These are phyloP conservation scores for Omphalotus guepiniiformis DNA, from an alignment of 768 basidiomycete genomes.

Conservation along the genomic window DNA sequence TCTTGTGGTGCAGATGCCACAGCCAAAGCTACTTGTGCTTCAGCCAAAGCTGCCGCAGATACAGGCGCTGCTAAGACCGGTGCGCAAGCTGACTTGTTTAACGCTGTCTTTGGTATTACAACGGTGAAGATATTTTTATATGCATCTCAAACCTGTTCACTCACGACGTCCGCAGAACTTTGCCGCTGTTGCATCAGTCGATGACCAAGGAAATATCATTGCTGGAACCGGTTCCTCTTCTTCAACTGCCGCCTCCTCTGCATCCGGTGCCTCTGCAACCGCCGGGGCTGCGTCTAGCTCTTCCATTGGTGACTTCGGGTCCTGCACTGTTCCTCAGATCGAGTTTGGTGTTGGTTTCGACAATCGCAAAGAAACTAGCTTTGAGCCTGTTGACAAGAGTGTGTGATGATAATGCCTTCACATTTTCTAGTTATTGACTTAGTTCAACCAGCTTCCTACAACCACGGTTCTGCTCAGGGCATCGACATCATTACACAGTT, in stretches of 20 bases:
- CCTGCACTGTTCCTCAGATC: slow-evolving; percentile 52
- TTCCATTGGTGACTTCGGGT: slow-evolving; percentile 44
- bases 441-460: slow-evolving; percentile 32
- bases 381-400: slow-evolving; percentile 48
- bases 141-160: slow-evolving; percentile 8
- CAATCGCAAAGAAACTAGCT: slow-evolving; percentile 52
- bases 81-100: slow-evolving; percentile 53
- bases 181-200: slow-evolving; percentile 20
- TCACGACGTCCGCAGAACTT: slow-evolving; percentile 34
- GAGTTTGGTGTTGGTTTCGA: slow-evolving; percentile 56
- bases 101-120: slow-evolving; percentile 36
- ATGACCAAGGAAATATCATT: slow-evolving; percentile 11
- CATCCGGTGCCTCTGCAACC: slow-evolving; percentile 11
- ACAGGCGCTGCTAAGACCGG: slow-evolving; percentile 42
- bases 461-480: slow-evolving; percentile 52
- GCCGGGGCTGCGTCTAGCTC: slow-evolving; percentile 11
- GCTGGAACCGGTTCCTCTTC: slow-evolving; percentile 14
- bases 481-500: slow-evolving; percentile 51
- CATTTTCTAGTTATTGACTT: background rate
- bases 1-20: slow-evolving; percentile 49
- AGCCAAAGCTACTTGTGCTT: slow-evolving; percentile 45
- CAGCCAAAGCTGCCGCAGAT: slow-evolving; percentile 36
- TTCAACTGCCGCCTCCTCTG: slow-evolving; percentile 16
- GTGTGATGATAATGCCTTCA: slow-evolving; percentile 7
- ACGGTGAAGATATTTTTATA: slow-evolving; percentile 25